Evolutionary conservation across 257 asterid species (phyloP), one percentile per base, ranked within the genome.

Genomic region (Thymus mandschuricus): DNA sequence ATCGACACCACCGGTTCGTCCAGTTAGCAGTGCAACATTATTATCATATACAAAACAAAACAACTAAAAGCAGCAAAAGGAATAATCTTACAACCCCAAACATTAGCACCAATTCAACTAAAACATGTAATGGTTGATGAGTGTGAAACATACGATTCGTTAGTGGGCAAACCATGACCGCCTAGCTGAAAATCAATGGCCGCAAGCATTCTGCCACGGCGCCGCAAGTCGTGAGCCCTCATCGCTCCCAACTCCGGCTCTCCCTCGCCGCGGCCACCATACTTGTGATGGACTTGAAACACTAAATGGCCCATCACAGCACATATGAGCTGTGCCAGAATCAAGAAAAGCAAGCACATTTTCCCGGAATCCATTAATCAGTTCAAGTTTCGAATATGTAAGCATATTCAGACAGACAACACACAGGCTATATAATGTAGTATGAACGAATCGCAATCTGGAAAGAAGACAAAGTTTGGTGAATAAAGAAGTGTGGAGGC

Each of bases 161-260:
- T 74, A 45, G 89, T 84, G 72, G 95, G 95, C 10, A 79, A 76
- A 35, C 86, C 89, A 35, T 88, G 81, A 8, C 95, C 95, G 40
- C 91, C 91, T 12, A 88, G 70, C 40, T 63, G 80, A 69, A 86
- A 68, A 72, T 84, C 89, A 51, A 83, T 48, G 67, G 86, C 81
- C 49, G 80, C 72, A 6, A 88, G 91, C 86, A 75, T 82, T 74
- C 95, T 72, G 27, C 89, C 85, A 27, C 82, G 95, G 50, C 95
- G 95, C 57, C 68, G 71, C 27, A 71, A 76, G 68, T 88, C 95
- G 48, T 88, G 95, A 8, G 79, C 83, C 70, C 83, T 72, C 35
- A 88, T 72, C n/a, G 76, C 72, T 10, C 75, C 72, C 86, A 88
- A 65, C 31, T 28, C 66, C 51, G 71, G 61, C 69, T 35, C 58